A percentile compares a stretch with the other conserved stretches of the same genome.
These are phyloP conservation scores for Daldinia caldariorum DNA, from an alignment of 495 filamentous ascomycete species.

Conservation along the genomic window DNA sequence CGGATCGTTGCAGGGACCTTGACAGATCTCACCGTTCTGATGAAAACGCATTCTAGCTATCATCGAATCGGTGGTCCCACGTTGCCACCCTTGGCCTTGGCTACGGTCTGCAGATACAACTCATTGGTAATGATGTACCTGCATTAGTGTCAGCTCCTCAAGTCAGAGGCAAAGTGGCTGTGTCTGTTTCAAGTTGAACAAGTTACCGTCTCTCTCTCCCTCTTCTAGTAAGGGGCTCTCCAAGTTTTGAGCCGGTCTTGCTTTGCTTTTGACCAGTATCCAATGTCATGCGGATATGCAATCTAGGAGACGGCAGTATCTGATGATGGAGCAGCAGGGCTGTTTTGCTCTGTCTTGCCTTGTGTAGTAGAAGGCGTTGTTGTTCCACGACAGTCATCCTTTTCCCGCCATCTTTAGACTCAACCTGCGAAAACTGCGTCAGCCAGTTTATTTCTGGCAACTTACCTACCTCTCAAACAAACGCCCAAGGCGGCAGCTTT, in stretches of 20 bases:
- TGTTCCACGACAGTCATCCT: constrained; percentile 17
- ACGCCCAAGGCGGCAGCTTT: constrained; percentile 7
- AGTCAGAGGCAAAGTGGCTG: constrained; percentile 39
- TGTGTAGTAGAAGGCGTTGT: constrained; percentile 1
- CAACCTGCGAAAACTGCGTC: background rate
- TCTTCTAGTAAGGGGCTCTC: constrained; percentile 14
- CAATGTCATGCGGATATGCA: constrained; percentile 20
- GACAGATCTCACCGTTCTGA: constrained; percentile 21
- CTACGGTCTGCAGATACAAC: constrained; percentile 31
- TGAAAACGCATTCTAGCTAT: constrained; percentile 16
- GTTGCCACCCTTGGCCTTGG: constrained; percentile 22
- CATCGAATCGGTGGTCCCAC: constrained; percentile 35
- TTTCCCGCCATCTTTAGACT: constrained; percentile 4
- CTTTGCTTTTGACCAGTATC: constrained; percentile 30
- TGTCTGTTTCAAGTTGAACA: constrained; percentile 46
- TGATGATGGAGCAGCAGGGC: constrained; percentile 13
- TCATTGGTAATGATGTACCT: constrained; percentile 40
- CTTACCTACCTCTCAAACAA: constrained; percentile 13
- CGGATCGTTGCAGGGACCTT: constrained; percentile 34
- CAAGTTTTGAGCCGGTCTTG: constrained; percentile 24
- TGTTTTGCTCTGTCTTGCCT: constrained; percentile 8
- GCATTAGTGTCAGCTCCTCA: constrained; percentile 40
- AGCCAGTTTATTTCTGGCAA: constrained; percentile 21
- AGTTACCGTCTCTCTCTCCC: constrained; percentile 25
- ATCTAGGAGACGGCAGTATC: constrained; percentile 15